Evolutionary conservation across 1,139 yeast genomes (phyloP).

Genomic region (Nakaseomyces uthaithaninus): DNA sequence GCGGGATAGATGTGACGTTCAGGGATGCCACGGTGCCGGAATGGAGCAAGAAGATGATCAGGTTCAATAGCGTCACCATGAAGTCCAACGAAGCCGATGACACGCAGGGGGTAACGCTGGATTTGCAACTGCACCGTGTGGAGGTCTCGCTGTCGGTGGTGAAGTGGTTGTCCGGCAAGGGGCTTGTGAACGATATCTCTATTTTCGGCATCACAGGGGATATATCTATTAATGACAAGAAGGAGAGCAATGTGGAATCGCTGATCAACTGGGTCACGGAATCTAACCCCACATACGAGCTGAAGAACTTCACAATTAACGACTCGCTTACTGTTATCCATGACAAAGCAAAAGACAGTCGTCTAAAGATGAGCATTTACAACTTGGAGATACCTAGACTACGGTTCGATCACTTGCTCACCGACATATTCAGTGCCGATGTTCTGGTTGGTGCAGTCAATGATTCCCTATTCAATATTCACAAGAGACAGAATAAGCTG

Average conservation of each 20-base stretch:
- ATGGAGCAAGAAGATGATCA: slow-evolving; percentile 51
- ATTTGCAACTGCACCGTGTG: slow-evolving; percentile 45
- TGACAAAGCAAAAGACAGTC: slow-evolving; percentile 28
- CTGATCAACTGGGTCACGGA: slow-evolving; percentile 20
- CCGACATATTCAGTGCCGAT: slow-evolving; percentile 62
- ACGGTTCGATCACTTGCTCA: slow-evolving; percentile 48
- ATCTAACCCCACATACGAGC: slow-evolving; percentile 37
- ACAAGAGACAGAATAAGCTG: slow-evolving; percentile 46
- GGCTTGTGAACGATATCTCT: slow-evolving; percentile 55
- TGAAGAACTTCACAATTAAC: slow-evolving; percentile 44
- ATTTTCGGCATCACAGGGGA: slow-evolving; percentile 53
- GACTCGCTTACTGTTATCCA: slow-evolving; percentile 47
- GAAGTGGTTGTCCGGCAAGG: slow-evolving; percentile 65
- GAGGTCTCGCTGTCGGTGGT: slow-evolving; percentile 53
- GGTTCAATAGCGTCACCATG: slow-evolving; percentile 46
- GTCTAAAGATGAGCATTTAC: slow-evolving; percentile 49
- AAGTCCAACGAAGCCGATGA: slow-evolving; percentile 28
- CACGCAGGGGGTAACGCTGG: slow-evolving; percentile 13
- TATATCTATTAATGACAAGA: slow-evolving; percentile 33
- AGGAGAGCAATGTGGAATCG: slow-evolving; percentile 25
- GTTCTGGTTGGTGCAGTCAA: slow-evolving; percentile 67
- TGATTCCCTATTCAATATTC: slow-evolving; percentile 66
- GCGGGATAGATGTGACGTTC: slow-evolving; percentile 35
- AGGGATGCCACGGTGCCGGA: slow-evolving; percentile 42
- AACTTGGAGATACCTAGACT: slow-evolving; percentile 57